phyloP scores from a whole-genome alignment of 306 rosid genomes.

The Corylus heterophylla region DNA sequence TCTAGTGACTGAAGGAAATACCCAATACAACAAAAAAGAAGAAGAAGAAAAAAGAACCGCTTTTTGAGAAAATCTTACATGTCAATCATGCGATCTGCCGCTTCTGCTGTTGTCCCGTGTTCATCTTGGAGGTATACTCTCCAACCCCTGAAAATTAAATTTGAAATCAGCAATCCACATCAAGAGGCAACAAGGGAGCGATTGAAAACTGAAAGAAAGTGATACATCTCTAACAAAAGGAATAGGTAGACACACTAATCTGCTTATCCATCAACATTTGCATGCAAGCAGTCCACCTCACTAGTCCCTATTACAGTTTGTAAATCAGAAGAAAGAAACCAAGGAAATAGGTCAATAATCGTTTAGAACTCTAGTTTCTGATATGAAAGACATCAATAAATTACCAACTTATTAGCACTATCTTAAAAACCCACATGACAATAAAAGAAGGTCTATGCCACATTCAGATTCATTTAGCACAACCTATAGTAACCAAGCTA shows the following conservation, averaged over 20 bases:
- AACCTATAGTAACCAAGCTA: neutral
- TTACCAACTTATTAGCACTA: neutral
- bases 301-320: neutral
- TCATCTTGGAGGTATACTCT: slow-evolving; percentile 90
- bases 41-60: neutral
- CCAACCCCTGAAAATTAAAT: slow-evolving; percentile 74
- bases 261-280: neutral
- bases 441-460: neutral
- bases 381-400: neutral
- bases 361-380: neutral
- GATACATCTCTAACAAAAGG: neutral
- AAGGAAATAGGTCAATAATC: neutral
- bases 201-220: neutral
- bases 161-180: slow-evolving; percentile 13
- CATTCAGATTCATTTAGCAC: neutral
- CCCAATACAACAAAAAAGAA: slow-evolving; percentile 1
- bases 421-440: neutral
- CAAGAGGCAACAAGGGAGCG: neutral
- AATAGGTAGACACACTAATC: neutral
- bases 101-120: slow-evolving; percentile 81
- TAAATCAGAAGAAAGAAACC: neutral
- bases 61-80: slow-evolving; percentile 45
- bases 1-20: neutral
- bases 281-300: neutral
- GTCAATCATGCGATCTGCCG: slow-evolving; percentile 61